Base-by-base conservation (phyloP, 352 stramenopile genomes). In the Globisporangium heterothallicum region DNA sequence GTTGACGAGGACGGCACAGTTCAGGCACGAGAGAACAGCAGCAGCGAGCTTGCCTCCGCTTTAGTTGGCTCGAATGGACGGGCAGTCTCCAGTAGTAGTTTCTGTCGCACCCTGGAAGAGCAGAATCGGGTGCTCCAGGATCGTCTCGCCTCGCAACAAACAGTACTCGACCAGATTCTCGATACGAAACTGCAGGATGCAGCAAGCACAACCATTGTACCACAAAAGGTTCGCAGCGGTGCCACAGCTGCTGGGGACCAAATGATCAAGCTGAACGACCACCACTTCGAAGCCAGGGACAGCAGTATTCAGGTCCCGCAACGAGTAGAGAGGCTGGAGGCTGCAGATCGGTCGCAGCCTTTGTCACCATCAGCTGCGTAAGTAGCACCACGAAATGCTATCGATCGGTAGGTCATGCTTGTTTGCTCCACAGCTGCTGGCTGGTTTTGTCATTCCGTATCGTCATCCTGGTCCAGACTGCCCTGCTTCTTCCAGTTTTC, bases 401-500 rank as follows among this genome's bases (percentile, higher is more conserved):
- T n/a, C n/a, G n/a, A n/a, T n/a, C n/a, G n/a, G n/a, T n/a, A n/a
- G n/a, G n/a, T n/a, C n/a, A 18, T 12, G 6, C 14, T 25, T 13
- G 7, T 25, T 25, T 6, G 34, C 32, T 4, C 21, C 25, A 2
- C 2, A 18, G 4, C 19, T 32, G 19, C 21, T 42, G 6, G n/a
- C n/a, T n/a, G n/a, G n/a, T 8, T 47, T n/a, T 27, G 19, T 42
- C 13, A 49, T 9, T n/a, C 9, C 8, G 30, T 12, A 14, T 49
- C 14, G 16, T 35, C 30, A 24, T 49, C n/a, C 29, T 46, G 47
- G 0, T 43, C 47, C 10, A 4, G 18, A 30, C 43, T 63, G 30
- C 16, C 32, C 22, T 58, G 55, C 18, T 58, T 65, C 52, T 66
- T 72, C 72, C 72, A 80, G 40, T 59, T 63, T 16, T 76, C 67